phyloP scores from a whole-genome alignment of 148 eudicot species.

The Tetragonia tetragonoides region DNA sequence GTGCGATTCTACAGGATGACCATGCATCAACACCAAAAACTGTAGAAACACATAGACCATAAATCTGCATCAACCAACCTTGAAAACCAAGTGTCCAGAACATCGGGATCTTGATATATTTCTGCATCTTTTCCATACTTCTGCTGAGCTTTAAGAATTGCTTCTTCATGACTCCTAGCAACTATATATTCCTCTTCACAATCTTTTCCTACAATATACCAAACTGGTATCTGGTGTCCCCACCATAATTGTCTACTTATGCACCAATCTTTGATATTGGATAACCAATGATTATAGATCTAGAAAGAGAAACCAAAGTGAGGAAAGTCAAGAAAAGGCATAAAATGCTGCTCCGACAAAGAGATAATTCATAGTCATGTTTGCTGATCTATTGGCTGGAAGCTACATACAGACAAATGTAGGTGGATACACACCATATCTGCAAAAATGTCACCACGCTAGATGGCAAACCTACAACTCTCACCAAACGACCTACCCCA shows the following conservation, averaged over 20 bases:
- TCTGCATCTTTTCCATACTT: conserved; percentile 78
- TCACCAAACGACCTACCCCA: too few relatives aligned
- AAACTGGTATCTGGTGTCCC: conserved; percentile 99
- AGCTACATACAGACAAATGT: background rate
- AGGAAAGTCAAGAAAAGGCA: conserved; percentile 17
- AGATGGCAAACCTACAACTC: too few relatives aligned
- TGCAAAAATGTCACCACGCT: too few relatives aligned
- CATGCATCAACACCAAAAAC: too few relatives aligned
- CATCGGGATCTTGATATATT: conserved; percentile 98
- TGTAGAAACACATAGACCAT: background rate
- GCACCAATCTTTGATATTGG: conserved; percentile 98
- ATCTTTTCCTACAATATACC: conserved; percentile 91
- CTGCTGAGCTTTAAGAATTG: conserved; percentile 67
- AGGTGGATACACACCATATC: too few relatives aligned
- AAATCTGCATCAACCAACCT: conserved; percentile 45
- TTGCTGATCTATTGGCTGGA: background rate
- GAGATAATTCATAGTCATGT: background rate
- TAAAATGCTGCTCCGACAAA: background rate
- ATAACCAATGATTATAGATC: conserved; percentile 97
- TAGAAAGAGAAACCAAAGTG: conserved; percentile 26
- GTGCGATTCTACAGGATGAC: background rate
- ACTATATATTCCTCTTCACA: conserved; percentile 89
- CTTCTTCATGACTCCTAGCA: conserved; percentile 79
- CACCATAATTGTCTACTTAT: conserved; percentile 98
- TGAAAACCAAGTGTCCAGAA: conserved; percentile 99